phyloP scores from a whole-genome alignment of 306 rosid genomes.

The Fagus sylvatica region DNA sequence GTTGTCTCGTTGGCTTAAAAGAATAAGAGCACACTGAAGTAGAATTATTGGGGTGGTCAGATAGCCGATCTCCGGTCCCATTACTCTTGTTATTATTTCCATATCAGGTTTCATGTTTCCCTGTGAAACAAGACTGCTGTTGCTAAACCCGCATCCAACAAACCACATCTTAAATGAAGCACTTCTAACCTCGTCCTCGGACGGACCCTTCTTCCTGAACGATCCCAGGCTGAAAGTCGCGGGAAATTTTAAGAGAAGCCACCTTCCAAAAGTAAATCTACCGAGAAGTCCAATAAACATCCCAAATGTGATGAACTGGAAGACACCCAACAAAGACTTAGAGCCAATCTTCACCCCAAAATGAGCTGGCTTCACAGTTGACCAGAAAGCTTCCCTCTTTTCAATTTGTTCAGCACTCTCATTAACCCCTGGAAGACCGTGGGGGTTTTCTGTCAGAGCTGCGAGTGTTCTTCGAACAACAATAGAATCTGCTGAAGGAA shows the following conservation, averaged over 20 bases:
- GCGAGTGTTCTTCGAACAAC: conserved; percentile 71
- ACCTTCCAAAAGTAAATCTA: conserved; percentile 53
- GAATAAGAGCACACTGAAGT: conserved; percentile 73
- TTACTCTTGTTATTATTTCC: conserved; percentile 77
- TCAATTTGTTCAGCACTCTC: conserved; percentile 51
- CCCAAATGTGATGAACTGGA: conserved; percentile 40
- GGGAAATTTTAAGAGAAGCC: conserved; percentile 80
- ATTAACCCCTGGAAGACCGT: conserved; percentile 66
- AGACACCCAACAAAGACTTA: conserved; percentile 55
- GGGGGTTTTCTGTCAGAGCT: conserved; percentile 57
- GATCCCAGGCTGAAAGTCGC: conserved; percentile 70
- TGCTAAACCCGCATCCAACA: conserved; percentile 65
- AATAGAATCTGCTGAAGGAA: conserved; percentile 81
- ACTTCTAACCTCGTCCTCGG: conserved; percentile 69
- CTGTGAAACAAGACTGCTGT: conserved; percentile 34
- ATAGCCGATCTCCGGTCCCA: conserved; percentile 89
- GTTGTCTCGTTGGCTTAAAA: conserved; percentile 54
- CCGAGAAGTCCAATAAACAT: conserved; percentile 65
- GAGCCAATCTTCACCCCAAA: conserved; percentile 71
- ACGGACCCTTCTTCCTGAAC: conserved; percentile 77
- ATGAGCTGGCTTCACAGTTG: conserved; percentile 71
- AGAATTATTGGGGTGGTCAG: conserved; percentile 78
- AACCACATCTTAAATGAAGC: conserved; percentile 93
- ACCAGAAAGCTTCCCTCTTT: conserved; percentile 69
- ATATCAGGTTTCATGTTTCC: conserved; percentile 58